phyloP scores from a whole-genome alignment of 371 early-diverging fungal species.

The Syncephalastrum racemosum region DNA sequence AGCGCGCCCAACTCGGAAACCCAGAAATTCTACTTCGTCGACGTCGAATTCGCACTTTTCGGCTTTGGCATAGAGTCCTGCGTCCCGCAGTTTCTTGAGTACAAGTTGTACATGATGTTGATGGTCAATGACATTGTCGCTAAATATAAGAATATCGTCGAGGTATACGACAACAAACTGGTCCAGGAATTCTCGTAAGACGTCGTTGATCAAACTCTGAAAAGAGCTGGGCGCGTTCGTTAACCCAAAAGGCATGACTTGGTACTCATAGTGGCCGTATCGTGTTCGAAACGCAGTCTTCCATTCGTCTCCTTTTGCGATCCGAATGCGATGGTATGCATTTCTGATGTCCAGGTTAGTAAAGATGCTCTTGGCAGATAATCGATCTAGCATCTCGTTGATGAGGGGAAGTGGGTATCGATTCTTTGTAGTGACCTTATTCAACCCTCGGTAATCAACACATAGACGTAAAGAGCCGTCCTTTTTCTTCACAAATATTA shows the following conservation, averaged over 20 bases:
- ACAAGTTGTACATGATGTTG: too few species aligned
- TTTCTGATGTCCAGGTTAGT: slow-evolving; percentile 36
- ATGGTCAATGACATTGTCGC: too few species aligned
- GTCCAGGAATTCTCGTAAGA: slow-evolving; percentile 35
- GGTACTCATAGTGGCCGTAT: slow-evolving; percentile 40
- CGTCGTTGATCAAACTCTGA: slow-evolving; percentile 33
- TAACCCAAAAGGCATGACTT: slow-evolving; percentile 53
- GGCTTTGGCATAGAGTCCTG: too few species aligned
- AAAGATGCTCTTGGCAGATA: slow-evolving; percentile 22
- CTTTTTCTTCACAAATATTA: slow-evolving; percentile 55
- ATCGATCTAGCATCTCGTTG: too few species aligned
- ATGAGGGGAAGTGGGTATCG: slow-evolving; percentile 39
- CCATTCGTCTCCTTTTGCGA: slow-evolving; percentile 12
- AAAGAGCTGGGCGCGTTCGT: slow-evolving; percentile 49
- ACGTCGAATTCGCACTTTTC: slow-evolving; percentile 49
- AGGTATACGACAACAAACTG: slow-evolving; percentile 45
- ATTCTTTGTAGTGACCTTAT: slow-evolving; percentile 44
- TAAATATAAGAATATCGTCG: too few species aligned
- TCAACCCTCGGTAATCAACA: slow-evolving; percentile 39
- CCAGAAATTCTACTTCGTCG: slow-evolving; percentile 38
- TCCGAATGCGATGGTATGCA: slow-evolving; percentile 39
- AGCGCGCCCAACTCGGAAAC: slow-evolving; percentile 26
- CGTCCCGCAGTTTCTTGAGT: too few species aligned
- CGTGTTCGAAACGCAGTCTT: slow-evolving; percentile 38
- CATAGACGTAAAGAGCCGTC: slow-evolving; percentile 47